Base-by-base conservation (phyloP, 1,284 basidiomycete species). In the Athelia sp. region DNA sequence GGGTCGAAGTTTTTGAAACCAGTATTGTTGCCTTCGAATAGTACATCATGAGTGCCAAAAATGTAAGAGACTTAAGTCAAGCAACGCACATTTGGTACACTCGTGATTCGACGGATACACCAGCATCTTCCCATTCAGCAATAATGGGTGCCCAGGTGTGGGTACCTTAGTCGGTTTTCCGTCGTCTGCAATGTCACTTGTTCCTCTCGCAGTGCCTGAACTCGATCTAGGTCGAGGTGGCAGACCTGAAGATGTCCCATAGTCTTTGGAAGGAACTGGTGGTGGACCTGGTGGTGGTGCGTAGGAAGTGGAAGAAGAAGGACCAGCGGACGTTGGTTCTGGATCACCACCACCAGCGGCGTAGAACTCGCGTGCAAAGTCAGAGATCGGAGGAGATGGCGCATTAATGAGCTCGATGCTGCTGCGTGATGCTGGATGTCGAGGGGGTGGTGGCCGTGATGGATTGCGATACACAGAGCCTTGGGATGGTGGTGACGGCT, bases 1-100 rank as follows among this genome's bases (percentile, higher is more conserved):
- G 73, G 72, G 52, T 76, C 74, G 47, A 59, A 65, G 47, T 67
- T 65, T 58, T 70, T 71, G 57, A 71, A 75, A 2, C 73, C 74
- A 0, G 68, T 73, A 53, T 75, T 73, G 15, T 61, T 61, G 51
- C 73, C 73, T 75, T n/a, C n/a, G n/a, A n/a, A n/a, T n/a, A n/a
- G n/a, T n/a, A n/a, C n/a, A n/a, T n/a, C n/a, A 50, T 22, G 23
- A 31, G 31, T 23, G 15, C 23, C 46, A 17, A 43, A 17, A 21
- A 17, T 18, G 17, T 15, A 11, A 24, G 19, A 40, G n/a, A 42
- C 24, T 17, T 8, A 23, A 40, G 38, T 10, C 22, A 31, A 50
- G 6, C 3, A 11, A 59, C 59, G 51, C 26, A 69, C 68, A 70
- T 64, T 71, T 74, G 17, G 50, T 46, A 53, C 74, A 76, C 35